phyloP scores from a whole-genome alignment of 2,329 filamentous ascomycete genomes.

The Xylariaceae sp. region DNA sequence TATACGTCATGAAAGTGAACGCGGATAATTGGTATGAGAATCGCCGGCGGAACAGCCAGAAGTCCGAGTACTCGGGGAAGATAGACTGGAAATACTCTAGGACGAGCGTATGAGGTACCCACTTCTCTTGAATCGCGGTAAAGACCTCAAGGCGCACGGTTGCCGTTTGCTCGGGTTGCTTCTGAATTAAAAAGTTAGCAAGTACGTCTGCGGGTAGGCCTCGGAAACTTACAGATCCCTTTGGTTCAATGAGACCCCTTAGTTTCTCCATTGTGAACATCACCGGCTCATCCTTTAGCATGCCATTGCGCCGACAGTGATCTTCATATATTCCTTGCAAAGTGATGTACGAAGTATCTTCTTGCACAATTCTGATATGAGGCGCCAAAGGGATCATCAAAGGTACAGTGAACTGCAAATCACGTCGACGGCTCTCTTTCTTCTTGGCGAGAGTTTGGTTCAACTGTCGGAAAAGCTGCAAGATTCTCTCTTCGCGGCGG shows the following conservation, averaged over 20 bases:
- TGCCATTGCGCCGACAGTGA: slow-evolving; percentile 79
- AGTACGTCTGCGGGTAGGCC: not conserved
- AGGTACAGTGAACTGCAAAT: slow-evolving; percentile 92
- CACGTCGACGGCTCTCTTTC: slow-evolving; percentile 90
- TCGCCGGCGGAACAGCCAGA: slow-evolving; percentile 97
- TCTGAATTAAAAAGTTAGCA: slow-evolving; percentile 43
- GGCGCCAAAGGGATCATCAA: slow-evolving; percentile 94
- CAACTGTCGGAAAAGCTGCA: slow-evolving; percentile 96
- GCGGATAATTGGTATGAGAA: slow-evolving; percentile 95
- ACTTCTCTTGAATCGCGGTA: slow-evolving; percentile 88
- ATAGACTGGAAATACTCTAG: slow-evolving; percentile 85
- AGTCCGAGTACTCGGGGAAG: slow-evolving; percentile 86
- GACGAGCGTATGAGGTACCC: slow-evolving; percentile 76
- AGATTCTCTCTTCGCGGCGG: slow-evolving; percentile 86
- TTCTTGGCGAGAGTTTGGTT: slow-evolving; percentile 88
- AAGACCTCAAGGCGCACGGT: slow-evolving; percentile 86
- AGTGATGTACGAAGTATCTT: slow-evolving; percentile 90
- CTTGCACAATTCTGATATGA: slow-evolving; percentile 90
- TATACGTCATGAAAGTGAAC: slow-evolving; percentile 97
- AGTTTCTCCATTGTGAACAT: slow-evolving; percentile 95
- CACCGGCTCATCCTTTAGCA: slow-evolving; percentile 92
- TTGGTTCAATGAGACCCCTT: slow-evolving; percentile 67
- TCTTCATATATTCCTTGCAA: slow-evolving; percentile 96
- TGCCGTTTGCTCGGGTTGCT: slow-evolving; percentile 63
- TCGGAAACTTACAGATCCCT: slow-evolving; percentile 49